Conservation (phyloP, 192 early-diverging fungal species). For the Entomortierella chlamydospora region DNA sequence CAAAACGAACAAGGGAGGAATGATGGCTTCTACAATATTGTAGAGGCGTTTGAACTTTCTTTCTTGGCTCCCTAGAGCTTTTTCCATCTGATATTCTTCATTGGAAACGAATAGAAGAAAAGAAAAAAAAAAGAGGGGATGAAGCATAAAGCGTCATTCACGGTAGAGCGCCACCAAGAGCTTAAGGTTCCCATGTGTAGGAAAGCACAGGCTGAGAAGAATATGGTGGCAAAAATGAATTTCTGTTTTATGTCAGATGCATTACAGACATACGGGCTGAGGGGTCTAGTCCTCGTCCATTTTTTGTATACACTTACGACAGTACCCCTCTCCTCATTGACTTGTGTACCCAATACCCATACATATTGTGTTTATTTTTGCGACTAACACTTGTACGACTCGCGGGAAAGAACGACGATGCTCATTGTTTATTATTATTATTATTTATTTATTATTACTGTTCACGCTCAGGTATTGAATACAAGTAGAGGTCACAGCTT, state of each 20-base stretch:
- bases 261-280: background rate
- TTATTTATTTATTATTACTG: background rate
- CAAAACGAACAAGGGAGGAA: too few species aligned
- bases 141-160: too few species aligned
- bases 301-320: background rate
- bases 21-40: too few species aligned
- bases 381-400: slow-evolving; percentile 1
- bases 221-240: slow-evolving; percentile 15
- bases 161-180: too few species aligned
- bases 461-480: background rate
- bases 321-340: background rate
- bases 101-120: background rate
- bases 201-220: too few species aligned
- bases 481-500: too few species aligned
- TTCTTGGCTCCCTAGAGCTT: too few species aligned
- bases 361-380: background rate
- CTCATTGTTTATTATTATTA: slow-evolving; percentile 7
- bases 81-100: too few species aligned
- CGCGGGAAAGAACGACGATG: slow-evolving; percentile 25
- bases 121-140: background rate
- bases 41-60: too few species aligned
- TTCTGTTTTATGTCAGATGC: too few species aligned
- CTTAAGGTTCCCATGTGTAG: too few species aligned
- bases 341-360: background rate
- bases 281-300: slow-evolving; percentile 7